phyloP scores from a whole-genome alignment of 139 green algal genomes.

The Chlamydomonas incerta region DNA sequence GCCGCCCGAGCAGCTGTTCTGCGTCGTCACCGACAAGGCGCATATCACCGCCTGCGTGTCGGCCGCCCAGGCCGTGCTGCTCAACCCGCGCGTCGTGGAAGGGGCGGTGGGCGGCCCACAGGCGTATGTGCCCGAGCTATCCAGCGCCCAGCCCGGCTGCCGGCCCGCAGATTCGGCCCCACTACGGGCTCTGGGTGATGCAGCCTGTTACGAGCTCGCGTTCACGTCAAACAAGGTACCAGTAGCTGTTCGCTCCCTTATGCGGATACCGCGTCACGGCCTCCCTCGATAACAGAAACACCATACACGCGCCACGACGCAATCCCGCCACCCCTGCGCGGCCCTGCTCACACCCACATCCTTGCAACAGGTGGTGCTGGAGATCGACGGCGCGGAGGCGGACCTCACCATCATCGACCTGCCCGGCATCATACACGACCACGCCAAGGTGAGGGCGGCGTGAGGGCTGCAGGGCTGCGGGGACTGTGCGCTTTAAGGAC shows the following conservation, averaged over 20 bases:
- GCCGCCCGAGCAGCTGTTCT: not conserved
- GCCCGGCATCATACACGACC: not conserved
- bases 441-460: not conserved
- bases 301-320: too few species aligned
- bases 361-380: constrained; percentile 43
- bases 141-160: too few species aligned
- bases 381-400: constrained; percentile 35
- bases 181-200: not conserved
- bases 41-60: not conserved
- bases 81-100: not conserved
- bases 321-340: too few species aligned
- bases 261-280: too few species aligned
- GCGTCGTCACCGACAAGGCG: not conserved
- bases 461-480: too few species aligned
- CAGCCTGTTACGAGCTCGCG: not conserved
- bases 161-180: not conserved
- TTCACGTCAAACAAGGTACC: constrained; percentile 27
- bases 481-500: too few species aligned
- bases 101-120: not conserved
- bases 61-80: constrained; percentile 2
- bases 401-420: constrained; percentile 33
- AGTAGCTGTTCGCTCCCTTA: too few species aligned
- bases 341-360: too few species aligned
- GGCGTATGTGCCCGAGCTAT: not conserved
- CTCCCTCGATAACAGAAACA: too few species aligned